A percentile compares a stretch with the other conserved stretches of the same genome.
Evolutionary conservation across 140 eudicot genomes (phyloP).

Genomic region (Bidens hawaiensis): DNA sequence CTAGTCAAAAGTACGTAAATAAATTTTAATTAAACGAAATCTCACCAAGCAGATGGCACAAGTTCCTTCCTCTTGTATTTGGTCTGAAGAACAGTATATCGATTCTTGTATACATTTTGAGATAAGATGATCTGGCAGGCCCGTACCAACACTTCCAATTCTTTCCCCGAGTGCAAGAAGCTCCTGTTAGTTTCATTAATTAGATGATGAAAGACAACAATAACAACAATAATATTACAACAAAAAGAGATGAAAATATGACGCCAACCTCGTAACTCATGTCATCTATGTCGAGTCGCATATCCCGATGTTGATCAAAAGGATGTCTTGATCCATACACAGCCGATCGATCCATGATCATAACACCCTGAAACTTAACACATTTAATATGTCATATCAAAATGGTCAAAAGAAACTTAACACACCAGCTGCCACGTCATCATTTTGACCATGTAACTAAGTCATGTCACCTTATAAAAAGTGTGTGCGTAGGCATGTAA

Average conservation of each 20-base stretch:
- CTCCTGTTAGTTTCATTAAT: conserved; percentile 37
- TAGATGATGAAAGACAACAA: background rate
- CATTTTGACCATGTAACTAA: background rate
- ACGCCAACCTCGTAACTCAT: conserved; percentile 79
- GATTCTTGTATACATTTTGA: conserved; percentile 57
- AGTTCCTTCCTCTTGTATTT: conserved; percentile 53
- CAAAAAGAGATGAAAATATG: background rate
- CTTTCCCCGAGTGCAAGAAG: conserved; percentile 87
- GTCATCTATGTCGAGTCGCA: conserved; percentile 81
- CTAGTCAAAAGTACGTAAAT: conserved; percentile 4
- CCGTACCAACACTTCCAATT: conserved; percentile 74
- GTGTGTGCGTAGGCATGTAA: conserved; percentile 5
- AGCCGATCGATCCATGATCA: conserved; percentile 47
- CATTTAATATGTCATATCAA: too few relatives aligned
- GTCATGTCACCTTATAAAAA: background rate
- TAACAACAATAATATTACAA: too few relatives aligned
- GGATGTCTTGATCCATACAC: conserved; percentile 53
- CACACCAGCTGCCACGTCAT: background rate
- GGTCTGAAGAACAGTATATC: conserved; percentile 68
- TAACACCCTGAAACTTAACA: conserved; percentile 44
- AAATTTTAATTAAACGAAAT: background rate
- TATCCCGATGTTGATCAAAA: conserved; percentile 72
- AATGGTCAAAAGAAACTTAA: background rate
- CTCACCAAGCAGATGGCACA: conserved; percentile 83
- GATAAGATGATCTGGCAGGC: conserved; percentile 54